These are phyloP conservation scores for Hypholoma fasciculare DNA, from an alignment of 768 basidiomycete species.

Conservation along the genomic window DNA sequence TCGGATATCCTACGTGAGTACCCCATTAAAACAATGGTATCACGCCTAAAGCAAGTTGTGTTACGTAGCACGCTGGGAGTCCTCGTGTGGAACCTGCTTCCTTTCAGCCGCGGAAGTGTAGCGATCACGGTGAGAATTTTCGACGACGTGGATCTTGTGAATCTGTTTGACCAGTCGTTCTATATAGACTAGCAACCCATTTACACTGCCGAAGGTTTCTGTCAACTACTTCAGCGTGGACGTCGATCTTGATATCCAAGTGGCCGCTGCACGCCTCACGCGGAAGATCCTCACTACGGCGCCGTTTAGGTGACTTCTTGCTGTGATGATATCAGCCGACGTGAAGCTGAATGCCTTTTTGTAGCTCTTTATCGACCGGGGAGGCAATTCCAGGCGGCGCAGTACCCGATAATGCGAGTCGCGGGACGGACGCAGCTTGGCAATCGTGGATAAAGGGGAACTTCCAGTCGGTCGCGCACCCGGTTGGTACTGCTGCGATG, in stretches of 20 bases:
- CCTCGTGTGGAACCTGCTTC: constrained; percentile 53
- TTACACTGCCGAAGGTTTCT: constrained; percentile 43
- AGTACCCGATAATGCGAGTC: constrained; percentile 42
- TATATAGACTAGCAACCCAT: constrained; percentile 44
- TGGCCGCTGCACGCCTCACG: constrained; percentile 45
- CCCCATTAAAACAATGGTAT: background rate
- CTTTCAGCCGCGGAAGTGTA: constrained; percentile 55
- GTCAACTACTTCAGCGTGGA: constrained; percentile 53
- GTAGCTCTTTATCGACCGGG: constrained; percentile 37
- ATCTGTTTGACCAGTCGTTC: background rate
- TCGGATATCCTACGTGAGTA: constrained; percentile 44
- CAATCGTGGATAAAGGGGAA: constrained; percentile 41
- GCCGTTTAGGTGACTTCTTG: constrained; percentile 36
- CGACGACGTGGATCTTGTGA: background rate
- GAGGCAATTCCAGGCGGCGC: constrained; percentile 42
- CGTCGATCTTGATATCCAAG: constrained; percentile 50
- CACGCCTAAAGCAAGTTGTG: background rate
- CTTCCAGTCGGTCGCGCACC: constrained; percentile 49
- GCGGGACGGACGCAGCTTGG: constrained; percentile 48
- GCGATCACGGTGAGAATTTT: constrained; percentile 36
- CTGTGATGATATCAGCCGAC: background rate
- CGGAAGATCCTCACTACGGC: constrained; percentile 39
- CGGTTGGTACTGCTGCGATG: constrained; percentile 48
- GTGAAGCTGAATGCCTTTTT: background rate
- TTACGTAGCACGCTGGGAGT: constrained; percentile 42